These are phyloP conservation scores for Pterocarpus macrocarpus DNA, from an alignment of 306 rosid species.

Conservation along the genomic window DNA sequence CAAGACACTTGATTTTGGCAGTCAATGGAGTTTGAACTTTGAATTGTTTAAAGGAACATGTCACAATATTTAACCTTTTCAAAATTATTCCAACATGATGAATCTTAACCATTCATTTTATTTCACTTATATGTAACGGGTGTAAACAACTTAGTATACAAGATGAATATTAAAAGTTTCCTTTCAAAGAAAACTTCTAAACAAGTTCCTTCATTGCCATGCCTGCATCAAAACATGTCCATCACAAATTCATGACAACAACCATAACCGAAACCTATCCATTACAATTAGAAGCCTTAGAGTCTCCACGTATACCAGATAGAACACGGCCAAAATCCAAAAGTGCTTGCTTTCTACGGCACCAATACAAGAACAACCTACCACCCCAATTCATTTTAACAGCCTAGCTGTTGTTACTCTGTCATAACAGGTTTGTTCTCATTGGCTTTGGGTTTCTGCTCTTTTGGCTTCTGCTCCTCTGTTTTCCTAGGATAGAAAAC, in stretches of 20 bases:
- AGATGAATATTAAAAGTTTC: too few relatives aligned
- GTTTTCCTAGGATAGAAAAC: constrained; percentile 65
- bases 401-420: constrained; percentile 61
- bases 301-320: background rate
- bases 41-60: too few relatives aligned
- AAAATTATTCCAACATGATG: too few relatives aligned
- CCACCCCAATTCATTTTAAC: constrained; percentile 32
- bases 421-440: constrained; percentile 98
- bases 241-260: background rate
- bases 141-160: too few relatives aligned
- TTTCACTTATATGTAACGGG: too few relatives aligned
- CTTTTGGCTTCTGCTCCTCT: constrained; percentile 96
- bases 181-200: background rate
- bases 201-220: constrained; percentile 7
- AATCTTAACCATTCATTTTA: too few relatives aligned
- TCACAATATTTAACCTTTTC: too few relatives aligned
- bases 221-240: constrained; percentile 3
- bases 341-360: background rate
- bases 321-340: background rate
- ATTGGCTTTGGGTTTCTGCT: constrained; percentile 81
- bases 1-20: too few relatives aligned
- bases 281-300: constrained; percentile 2
- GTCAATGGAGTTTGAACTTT: too few relatives aligned
- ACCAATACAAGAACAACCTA: constrained; percentile 12
- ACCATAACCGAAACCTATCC: constrained; percentile 31